phyloP scores from a whole-genome alignment of 345 rosid species.

The Eucalyptus regnans region DNA sequence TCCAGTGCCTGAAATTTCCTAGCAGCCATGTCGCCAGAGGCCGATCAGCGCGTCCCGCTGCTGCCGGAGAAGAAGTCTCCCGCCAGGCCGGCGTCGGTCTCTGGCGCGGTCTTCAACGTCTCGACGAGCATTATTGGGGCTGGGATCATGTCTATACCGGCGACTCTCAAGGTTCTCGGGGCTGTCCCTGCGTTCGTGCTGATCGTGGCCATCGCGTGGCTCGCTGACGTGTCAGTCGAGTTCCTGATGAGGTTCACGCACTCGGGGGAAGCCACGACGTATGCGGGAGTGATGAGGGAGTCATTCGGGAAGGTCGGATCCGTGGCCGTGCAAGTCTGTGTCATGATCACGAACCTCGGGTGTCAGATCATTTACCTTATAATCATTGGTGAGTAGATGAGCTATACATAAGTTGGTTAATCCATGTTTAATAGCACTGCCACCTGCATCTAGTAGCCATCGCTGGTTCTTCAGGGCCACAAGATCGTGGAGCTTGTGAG shows the following conservation, averaged over 20 bases:
- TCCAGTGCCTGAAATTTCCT: not conserved
- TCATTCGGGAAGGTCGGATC: constrained; percentile 67
- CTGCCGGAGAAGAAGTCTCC: constrained; percentile 20
- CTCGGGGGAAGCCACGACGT: constrained; percentile 48
- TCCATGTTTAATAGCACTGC: not conserved
- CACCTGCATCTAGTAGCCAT: not conserved
- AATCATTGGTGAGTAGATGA: constrained; percentile 44
- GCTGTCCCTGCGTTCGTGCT: constrained; percentile 59
- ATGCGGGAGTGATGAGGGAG: constrained; percentile 79
- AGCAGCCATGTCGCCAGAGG: constrained; percentile 33
- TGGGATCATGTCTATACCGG: constrained; percentile 91
- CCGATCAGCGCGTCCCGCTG: constrained; percentile 27
- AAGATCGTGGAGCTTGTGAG: not conserved
- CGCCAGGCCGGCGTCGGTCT: constrained; percentile 26
- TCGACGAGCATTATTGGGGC: constrained; percentile 83
- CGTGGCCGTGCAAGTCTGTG: constrained; percentile 35
- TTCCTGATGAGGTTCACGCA: constrained; percentile 53
- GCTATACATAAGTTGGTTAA: not conserved
- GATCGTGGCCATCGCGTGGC: constrained; percentile 50
- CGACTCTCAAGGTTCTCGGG: constrained; percentile 72
- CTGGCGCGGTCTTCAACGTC: constrained; percentile 84
- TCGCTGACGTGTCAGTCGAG: constrained; percentile 60
- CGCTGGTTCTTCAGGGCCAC: not conserved
- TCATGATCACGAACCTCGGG: constrained; percentile 70
- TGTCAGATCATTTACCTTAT: constrained; percentile 63